These are phyloP conservation scores for Geotrichum ghanense DNA, from an alignment of 805 yeast genomes.

Conservation along the genomic window DNA sequence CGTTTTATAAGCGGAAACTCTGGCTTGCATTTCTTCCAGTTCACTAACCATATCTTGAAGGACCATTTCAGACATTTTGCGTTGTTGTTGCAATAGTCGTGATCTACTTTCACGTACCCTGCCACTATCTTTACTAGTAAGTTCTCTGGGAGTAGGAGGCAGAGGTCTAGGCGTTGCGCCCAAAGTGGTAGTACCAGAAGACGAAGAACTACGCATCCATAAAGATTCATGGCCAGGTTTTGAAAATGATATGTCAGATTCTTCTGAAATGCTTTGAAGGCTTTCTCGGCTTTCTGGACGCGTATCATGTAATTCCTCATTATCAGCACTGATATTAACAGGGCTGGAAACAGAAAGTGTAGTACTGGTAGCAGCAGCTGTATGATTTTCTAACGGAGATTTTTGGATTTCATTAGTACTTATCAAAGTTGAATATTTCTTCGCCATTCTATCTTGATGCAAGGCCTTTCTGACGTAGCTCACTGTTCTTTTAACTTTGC, in stretches of 20 bases:
- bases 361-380: too few species aligned
- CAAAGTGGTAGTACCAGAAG: background rate
- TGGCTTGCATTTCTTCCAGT: background rate
- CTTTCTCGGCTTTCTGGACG: background rate
- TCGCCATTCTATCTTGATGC: background rate
- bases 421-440: background rate
- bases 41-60: background rate
- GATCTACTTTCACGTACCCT: background rate
- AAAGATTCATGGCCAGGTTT: background rate
- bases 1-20: background rate
- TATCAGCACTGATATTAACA: too few species aligned
- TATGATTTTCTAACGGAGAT: too few species aligned
- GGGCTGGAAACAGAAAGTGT: too few species aligned
- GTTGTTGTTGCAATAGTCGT: background rate
- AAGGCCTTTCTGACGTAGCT: background rate
- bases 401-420: too few species aligned
- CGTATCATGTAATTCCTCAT: too few species aligned
- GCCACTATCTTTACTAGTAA: background rate
- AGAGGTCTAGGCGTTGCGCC: background rate
- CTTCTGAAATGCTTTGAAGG: background rate
- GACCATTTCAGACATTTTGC: background rate
- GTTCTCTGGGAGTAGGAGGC: background rate
- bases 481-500: background rate
- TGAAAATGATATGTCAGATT: background rate
- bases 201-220: background rate